phyloP scores from a whole-genome alignment of 768 basidiomycete species.

The Trametes villosa region DNA sequence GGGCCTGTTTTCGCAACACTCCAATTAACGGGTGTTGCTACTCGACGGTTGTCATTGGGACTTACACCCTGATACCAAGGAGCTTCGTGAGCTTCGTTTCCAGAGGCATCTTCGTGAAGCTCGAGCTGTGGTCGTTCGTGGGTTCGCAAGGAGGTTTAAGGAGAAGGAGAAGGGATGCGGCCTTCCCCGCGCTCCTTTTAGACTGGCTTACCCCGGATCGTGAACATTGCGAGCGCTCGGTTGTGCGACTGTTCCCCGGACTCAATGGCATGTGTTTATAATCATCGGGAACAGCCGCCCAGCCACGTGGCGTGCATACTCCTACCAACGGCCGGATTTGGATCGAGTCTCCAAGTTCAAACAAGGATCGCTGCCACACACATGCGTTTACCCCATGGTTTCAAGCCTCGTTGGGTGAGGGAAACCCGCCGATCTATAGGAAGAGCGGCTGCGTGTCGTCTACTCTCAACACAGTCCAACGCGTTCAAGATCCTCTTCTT shows the following conservation, averaged over 20 bases:
- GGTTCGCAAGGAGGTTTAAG: not conserved
- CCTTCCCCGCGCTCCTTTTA: not conserved
- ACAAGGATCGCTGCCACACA: too few species aligned
- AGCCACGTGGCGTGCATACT: too few species aligned
- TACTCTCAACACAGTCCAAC: not conserved
- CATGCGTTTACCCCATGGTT: too few species aligned
- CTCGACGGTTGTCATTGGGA: not conserved
- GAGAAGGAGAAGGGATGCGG: not conserved
- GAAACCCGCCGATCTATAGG: too few species aligned
- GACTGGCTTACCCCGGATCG: not conserved
- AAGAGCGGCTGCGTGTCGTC: not conserved
- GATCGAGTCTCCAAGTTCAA: too few species aligned
- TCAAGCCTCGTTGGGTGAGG: too few species aligned
- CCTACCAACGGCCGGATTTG: too few species aligned
- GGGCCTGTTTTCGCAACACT: conserved; percentile 51
- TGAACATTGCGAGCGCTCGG: too few species aligned
- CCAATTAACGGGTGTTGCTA: conserved; percentile 15
- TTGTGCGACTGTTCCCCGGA: not conserved
- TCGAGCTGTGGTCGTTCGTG: not conserved
- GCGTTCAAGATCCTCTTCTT: conserved; percentile 80
- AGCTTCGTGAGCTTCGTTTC: conserved; percentile 65
- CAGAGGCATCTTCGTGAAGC: conserved; percentile 25
- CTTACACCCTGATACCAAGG: conserved; percentile 68
- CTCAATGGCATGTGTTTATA: not conserved
- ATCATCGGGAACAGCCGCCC: too few species aligned